A percentile compares a stretch with the other conserved stretches of the same genome.
Evolutionary conservation across 1,139 yeast species (phyloP).

Genomic region (Taiozyma onychis): DNA sequence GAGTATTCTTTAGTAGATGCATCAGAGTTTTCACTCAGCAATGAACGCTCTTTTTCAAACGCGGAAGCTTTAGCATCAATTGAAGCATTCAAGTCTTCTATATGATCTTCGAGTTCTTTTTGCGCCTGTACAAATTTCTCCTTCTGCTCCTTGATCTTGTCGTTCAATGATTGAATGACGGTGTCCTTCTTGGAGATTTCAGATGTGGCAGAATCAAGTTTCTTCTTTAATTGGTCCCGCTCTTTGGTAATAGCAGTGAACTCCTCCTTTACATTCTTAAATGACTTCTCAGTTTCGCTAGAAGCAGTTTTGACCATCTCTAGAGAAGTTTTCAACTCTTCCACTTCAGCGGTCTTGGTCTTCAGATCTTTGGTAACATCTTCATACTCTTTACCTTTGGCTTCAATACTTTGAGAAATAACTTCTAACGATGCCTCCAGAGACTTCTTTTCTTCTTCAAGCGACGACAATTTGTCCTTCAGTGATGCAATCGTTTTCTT

Average conservation of each 20-base stretch:
- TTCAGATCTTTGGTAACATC: slow-evolving; percentile 11
- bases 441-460: slow-evolving; percentile 25
- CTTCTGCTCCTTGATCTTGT: slow-evolving; percentile 9
- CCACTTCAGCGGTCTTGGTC: slow-evolving; percentile 8
- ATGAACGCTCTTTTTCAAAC: slow-evolving; percentile 45
- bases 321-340: slow-evolving; percentile 5
- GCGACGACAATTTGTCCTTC: slow-evolving; percentile 19
- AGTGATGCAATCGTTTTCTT: slow-evolving; percentile 13
- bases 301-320: background rate
- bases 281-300: background rate
- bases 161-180: slow-evolving; percentile 8
- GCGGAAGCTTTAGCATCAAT: slow-evolving; percentile 35
- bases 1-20: slow-evolving; percentile 43
- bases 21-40: slow-evolving; percentile 45
- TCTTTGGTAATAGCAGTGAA: background rate
- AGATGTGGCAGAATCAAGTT: slow-evolving; percentile 1
- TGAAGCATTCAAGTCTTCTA: slow-evolving; percentile 21
- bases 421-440: slow-evolving; percentile 26
- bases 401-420: slow-evolving; percentile 27
- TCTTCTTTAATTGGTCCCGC: slow-evolving; percentile 5
- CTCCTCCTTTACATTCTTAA: background rate
- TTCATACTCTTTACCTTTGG: slow-evolving; percentile 25
- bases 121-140: slow-evolving; percentile 3
- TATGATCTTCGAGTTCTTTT: slow-evolving; percentile 17
- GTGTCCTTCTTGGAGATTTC: slow-evolving; percentile 8